A percentile compares a stretch with the other conserved stretches of the same genome.
Conservation (phyloP, 1,284 basidiomycete genomes). For the Ustilago vetiveriae region DNA sequence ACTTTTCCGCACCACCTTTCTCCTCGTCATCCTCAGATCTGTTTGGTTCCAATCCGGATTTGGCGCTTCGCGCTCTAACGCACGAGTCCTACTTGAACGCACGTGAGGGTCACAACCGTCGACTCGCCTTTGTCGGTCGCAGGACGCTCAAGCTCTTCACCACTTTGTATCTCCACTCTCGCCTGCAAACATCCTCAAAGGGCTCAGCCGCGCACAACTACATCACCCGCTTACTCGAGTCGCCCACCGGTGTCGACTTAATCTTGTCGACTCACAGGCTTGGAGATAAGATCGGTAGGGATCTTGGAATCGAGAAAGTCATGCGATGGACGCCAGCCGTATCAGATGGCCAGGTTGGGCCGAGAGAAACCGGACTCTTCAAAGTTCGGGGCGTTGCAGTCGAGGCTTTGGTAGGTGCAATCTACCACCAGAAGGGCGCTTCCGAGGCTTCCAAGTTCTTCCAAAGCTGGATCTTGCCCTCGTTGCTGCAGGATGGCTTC, state of each 20-base stretch:
- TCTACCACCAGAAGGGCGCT: conserved; percentile 58
- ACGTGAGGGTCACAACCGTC: conserved; percentile 57
- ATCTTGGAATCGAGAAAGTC: conserved; percentile 60
- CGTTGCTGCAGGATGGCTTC: conserved; percentile 30
- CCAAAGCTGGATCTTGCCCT: conserved; percentile 25
- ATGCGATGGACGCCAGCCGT: conserved; percentile 66
- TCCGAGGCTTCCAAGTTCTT: conserved; percentile 35
- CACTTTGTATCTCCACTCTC: conserved; percentile 55
- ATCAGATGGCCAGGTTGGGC: conserved; percentile 44
- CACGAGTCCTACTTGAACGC: conserved; percentile 60
- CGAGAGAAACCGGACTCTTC: conserved; percentile 61
- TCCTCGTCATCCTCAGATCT: conserved; percentile 34
- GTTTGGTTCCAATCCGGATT: conserved; percentile 42
- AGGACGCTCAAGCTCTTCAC: conserved; percentile 60
- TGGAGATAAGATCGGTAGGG: conserved; percentile 57
- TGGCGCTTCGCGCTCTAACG: conserved; percentile 56
- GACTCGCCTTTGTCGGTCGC: conserved; percentile 62
- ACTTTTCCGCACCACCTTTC: conserved; percentile 36
- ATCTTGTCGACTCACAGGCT: conserved; percentile 55
- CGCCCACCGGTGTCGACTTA: conserved; percentile 39
- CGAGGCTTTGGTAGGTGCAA: conserved; percentile 66
- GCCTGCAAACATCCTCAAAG: conserved; percentile 17
- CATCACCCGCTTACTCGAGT: conserved; percentile 44
- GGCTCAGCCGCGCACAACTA: conserved; percentile 25
- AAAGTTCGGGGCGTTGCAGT: conserved; percentile 64